Conservation (phyloP, 345 rosid species). For the Pseudoturritis turrita region DNA sequence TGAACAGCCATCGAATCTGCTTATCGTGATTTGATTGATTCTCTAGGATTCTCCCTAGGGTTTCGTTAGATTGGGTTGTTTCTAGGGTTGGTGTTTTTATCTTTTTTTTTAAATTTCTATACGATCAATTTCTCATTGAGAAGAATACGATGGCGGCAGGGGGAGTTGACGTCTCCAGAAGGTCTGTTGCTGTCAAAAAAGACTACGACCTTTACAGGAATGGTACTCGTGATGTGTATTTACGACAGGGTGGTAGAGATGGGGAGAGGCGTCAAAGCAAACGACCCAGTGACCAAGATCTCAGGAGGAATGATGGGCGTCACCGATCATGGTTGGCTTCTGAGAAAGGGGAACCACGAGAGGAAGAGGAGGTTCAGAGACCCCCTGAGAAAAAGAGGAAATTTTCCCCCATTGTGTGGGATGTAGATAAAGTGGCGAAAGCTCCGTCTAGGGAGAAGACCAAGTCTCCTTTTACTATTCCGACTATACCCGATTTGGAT, state of each 20-base stretch:
- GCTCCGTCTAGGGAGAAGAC: conserved; percentile 7
- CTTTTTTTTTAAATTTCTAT: conserved; percentile 32
- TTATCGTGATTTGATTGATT: conserved; percentile 20
- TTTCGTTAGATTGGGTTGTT: conserved; percentile 8
- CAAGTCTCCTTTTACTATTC: conserved; percentile 11
- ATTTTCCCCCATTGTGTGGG: conserved; percentile 56
- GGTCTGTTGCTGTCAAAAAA: conserved; percentile 34
- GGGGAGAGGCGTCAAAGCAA: conserved; percentile 19
- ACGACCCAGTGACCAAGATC: background rate
- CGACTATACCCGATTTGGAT: conserved; percentile 16
- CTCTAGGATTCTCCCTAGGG: background rate
- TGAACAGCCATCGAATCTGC: conserved; percentile 8
- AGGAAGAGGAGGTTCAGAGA: conserved; percentile 25
- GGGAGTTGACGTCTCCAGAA: conserved; percentile 47
- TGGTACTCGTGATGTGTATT: conserved; percentile 19
- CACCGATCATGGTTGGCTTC: conserved; percentile 1
- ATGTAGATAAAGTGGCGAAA: conserved; percentile 30
- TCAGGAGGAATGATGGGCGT: conserved; percentile 19
- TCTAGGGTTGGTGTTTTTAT: background rate
- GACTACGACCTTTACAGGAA: conserved; percentile 33
- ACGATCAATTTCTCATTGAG: conserved; percentile 47
- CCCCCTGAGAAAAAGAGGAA: conserved; percentile 58
- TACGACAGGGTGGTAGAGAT: conserved; percentile 10
- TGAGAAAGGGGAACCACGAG: conserved; percentile 11
- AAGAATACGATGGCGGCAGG: conserved; percentile 77